These are phyloP conservation scores for Cucumis sativus DNA, from an alignment of 306 rosid species.

Conservation along the genomic window Cucumber_9930_V3 NC_026660.2:30234001-30234500, in stretches of 20 bases:
- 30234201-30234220: background rate
- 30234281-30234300: constrained; percentile 69
- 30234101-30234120: background rate
- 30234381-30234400: background rate
- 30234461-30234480: constrained; percentile 17
- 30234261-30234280: constrained; percentile 95
- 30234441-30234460: constrained; percentile 17
- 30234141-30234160: background rate
- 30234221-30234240: constrained; percentile 41
- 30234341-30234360: constrained; percentile 26
- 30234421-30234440: constrained; percentile 8
- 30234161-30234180: background rate
- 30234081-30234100: background rate
- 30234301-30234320: constrained; percentile 60
- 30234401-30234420: constrained; percentile 4
- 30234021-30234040: too few species aligned
- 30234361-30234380: background rate
- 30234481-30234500: background rate
- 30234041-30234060: background rate
- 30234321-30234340: constrained; percentile 87
- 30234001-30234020: too few species aligned
- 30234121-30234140: background rate
- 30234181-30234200: background rate
- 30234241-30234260: constrained; percentile 66
- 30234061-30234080: background rate